Percentiles rank a stretch among this genome's conserved stretches.
Conservation (phyloP, 768 basidiomycete species). For the Panus rudis region DNA sequence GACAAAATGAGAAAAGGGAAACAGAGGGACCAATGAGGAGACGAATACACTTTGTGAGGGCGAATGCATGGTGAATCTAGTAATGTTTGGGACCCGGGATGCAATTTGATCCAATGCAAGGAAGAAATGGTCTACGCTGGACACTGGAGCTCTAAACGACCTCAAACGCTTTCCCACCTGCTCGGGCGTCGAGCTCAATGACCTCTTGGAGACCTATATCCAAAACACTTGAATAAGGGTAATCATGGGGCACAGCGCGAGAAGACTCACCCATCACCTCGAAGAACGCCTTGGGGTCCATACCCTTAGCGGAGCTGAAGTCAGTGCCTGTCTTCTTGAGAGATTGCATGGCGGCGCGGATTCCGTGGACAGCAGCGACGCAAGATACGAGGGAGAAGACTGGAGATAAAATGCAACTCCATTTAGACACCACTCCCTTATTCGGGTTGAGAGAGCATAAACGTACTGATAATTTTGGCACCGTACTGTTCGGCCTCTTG, state of each 20-base stretch:
- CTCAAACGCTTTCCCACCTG: conserved; percentile 55
- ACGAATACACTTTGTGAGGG: too few relatives aligned
- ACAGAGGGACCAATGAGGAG: too few relatives aligned
- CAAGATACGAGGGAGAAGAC: conserved; percentile 74
- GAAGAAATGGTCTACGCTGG: too few relatives aligned
- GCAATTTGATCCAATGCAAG: too few relatives aligned
- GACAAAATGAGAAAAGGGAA: too few relatives aligned
- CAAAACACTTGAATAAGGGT: conserved; percentile 1
- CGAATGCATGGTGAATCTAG: too few relatives aligned
- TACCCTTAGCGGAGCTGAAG: conserved; percentile 47
- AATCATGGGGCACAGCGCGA: background rate
- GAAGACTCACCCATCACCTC: conserved; percentile 57
- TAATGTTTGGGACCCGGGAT: too few relatives aligned
- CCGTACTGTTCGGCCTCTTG: conserved; percentile 63
- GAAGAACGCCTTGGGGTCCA: conserved; percentile 77
- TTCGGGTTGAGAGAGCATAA: background rate
- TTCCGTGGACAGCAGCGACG: conserved; percentile 71
- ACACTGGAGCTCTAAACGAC: too few relatives aligned
- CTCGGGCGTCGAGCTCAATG: conserved; percentile 44
- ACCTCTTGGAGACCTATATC: conserved; percentile 45
- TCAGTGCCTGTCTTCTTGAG: conserved; percentile 76
- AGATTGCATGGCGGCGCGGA: conserved; percentile 69
- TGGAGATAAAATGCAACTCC: conserved; percentile 18
- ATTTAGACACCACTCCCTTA: too few relatives aligned
- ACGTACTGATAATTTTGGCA: conserved; percentile 72